Evolutionary conservation across 2,329 filamentous ascomycete genomes (phyloP).

Genomic region (Aureobasidium sp.): DNA sequence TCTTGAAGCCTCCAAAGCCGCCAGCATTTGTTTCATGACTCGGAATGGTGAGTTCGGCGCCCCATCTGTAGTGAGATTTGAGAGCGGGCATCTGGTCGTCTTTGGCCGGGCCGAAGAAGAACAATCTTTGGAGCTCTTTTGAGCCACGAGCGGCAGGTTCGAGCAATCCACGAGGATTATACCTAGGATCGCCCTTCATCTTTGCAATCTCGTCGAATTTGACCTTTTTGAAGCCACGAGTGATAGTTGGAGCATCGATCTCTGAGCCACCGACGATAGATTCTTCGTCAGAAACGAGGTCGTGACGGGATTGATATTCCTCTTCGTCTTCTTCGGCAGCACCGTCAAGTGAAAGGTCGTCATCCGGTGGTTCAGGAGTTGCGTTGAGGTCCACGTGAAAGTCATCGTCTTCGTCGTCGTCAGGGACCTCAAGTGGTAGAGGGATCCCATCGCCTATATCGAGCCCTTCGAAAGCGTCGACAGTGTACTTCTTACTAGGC

Average conservation of each 20-base stretch:
- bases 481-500: slow-evolving; percentile 24
- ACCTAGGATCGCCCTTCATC: slow-evolving; percentile 10
- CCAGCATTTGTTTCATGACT: slow-evolving; percentile 30
- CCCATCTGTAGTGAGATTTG: slow-evolving; percentile 45
- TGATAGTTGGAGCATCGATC: neutral
- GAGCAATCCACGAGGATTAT: slow-evolving; percentile 22
- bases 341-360: slow-evolving; percentile 4
- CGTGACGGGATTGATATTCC: slow-evolving; percentile 27
- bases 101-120: slow-evolving; percentile 43
- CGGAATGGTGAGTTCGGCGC: slow-evolving; percentile 44
- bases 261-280: slow-evolving; percentile 2
- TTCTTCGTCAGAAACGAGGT: slow-evolving; percentile 27
- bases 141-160: slow-evolving; percentile 21
- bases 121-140: slow-evolving; percentile 39
- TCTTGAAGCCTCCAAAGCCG: slow-evolving; percentile 32
- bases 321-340: slow-evolving; percentile 21
- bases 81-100: slow-evolving; percentile 43
- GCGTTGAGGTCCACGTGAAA: slow-evolving; percentile 26
- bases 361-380: slow-evolving; percentile 19
- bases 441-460: slow-evolving; percentile 24
- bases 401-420: slow-evolving; percentile 29
- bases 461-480: slow-evolving; percentile 30
- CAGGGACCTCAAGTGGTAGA: slow-evolving; percentile 16
- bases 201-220: slow-evolving; percentile 4
- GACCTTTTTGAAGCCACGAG: neutral